Evolutionary conservation across 345 rosid genomes (phyloP).

Genomic region (Clarkia xantiana): DNA sequence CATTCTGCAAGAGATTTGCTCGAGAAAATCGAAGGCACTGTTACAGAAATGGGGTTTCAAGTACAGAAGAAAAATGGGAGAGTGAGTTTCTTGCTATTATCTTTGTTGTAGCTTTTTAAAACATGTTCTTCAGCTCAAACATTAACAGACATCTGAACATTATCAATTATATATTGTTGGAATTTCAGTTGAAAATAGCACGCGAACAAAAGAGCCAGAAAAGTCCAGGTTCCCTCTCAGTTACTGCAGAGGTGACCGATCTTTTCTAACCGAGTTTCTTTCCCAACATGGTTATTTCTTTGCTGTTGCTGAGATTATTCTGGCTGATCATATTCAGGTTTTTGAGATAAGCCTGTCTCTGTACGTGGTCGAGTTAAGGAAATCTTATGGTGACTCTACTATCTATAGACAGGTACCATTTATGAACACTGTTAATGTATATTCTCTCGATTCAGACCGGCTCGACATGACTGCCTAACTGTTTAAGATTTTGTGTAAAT

Average conservation of each 20-base stretch:
- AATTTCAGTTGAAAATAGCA: conserved; percentile 46
- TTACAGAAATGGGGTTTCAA: conserved; percentile 69
- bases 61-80: conserved; percentile 70
- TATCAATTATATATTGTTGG: neutral
- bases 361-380: conserved; percentile 72
- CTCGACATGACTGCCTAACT: neutral
- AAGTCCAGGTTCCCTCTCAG: conserved; percentile 46
- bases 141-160: too few relatives aligned
- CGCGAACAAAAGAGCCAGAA: conserved; percentile 41
- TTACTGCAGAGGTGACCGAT: conserved; percentile 10
- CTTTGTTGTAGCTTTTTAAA: neutral
- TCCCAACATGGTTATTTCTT: too few relatives aligned
- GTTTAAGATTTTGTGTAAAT: conserved; percentile 5
- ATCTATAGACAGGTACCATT: conserved; percentile 60
- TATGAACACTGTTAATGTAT: neutral
- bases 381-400: conserved; percentile 64
- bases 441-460: neutral
- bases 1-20: conserved; percentile 55
- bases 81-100: conserved; percentile 20
- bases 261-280: too few relatives aligned
- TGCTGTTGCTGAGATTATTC: conserved; percentile 47
- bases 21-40: conserved; percentile 57
- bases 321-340: conserved; percentile 30
- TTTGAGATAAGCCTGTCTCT: conserved; percentile 72
- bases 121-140: conserved; percentile 2